A percentile compares a stretch with the other conserved stretches of the same genome.
Evolutionary conservation across 2,329 filamentous ascomycete species (phyloP).

Genomic region (Incumbomyces lentus): DNA sequence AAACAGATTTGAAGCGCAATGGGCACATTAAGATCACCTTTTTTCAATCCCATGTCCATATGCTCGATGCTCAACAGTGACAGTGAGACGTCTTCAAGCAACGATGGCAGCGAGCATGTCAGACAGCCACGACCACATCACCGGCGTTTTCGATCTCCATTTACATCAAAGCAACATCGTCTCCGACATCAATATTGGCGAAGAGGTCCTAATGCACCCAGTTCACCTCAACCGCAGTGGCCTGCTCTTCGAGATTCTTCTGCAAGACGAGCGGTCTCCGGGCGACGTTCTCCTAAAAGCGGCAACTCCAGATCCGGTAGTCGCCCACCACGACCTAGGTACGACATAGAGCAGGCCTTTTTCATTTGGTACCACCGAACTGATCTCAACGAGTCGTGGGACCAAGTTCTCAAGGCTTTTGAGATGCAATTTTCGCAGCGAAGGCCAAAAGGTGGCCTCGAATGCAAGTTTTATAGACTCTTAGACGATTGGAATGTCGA

Average conservation of each 20-base stretch:
- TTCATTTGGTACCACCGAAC: slow-evolving; percentile 42
- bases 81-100: neutral
- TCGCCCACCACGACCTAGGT: slow-evolving; percentile 35
- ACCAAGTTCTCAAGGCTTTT: slow-evolving; percentile 34
- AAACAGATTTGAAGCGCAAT: neutral
- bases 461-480: slow-evolving; percentile 42
- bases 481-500: slow-evolving; percentile 36
- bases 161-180: neutral
- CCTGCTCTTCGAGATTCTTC: neutral
- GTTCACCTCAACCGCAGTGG: neutral
- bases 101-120: neutral
- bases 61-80: neutral
- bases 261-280: neutral
- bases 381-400: slow-evolving; percentile 37
- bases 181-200: neutral
- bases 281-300: neutral
- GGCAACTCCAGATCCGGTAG: neutral
- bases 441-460: slow-evolving; percentile 35
- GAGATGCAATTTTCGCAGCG: slow-evolving; percentile 33
- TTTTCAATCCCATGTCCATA: slow-evolving; percentile 1
- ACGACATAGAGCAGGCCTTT: slow-evolving; percentile 37
- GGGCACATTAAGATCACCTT: neutral
- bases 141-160: neutral
- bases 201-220: too few relatives aligned
- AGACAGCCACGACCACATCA: neutral